Evolutionary conservation across 495 filamentous ascomycete genomes (phyloP).

Genomic region (Neurospora africana): DNA sequence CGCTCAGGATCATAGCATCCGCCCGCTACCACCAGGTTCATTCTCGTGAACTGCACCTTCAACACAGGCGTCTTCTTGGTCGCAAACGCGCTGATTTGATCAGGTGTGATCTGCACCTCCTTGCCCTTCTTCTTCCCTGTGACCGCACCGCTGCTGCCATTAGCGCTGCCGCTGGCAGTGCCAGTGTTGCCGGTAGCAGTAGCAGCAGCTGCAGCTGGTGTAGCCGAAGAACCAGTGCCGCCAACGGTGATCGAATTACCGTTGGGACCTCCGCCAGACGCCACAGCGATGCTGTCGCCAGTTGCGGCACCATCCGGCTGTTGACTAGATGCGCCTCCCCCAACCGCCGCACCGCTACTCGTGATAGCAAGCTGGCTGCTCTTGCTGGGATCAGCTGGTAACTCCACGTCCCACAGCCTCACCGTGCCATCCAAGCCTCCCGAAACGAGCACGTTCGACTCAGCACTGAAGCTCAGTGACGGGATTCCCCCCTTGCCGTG

Average conservation of each 20-base stretch:
- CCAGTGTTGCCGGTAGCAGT: conserved; percentile 21
- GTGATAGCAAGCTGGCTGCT: conserved; percentile 18
- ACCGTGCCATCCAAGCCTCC: conserved; percentile 89
- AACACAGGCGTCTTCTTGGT: conserved; percentile 94
- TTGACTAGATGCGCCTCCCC: conserved; percentile 37
- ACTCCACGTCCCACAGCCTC: conserved; percentile 81
- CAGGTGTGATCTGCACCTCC: conserved; percentile 78
- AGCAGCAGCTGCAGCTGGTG: conserved; percentile 14
- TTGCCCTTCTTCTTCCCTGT: conserved; percentile 75
- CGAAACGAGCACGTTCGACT: conserved; percentile 77
- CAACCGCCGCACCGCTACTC: neutral
- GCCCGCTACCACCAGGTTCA: conserved; percentile 83
- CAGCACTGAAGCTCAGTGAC: conserved; percentile 81
- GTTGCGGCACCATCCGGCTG: conserved; percentile 44
- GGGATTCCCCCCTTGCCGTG: conserved; percentile 91
- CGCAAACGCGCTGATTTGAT: conserved; percentile 86
- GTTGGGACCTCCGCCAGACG: conserved; percentile 20
- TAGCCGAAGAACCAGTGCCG: conserved; percentile 15
- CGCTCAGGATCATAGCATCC: conserved; percentile 58
- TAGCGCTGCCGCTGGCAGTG: conserved; percentile 17
- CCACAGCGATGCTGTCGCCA: conserved; percentile 40
- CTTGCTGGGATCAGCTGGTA: conserved; percentile 41
- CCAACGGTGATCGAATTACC: conserved; percentile 25
- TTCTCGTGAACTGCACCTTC: conserved; percentile 84
- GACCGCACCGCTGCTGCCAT: conserved; percentile 32